A percentile compares a stretch with the other conserved stretches of the same genome.
Conservation (phyloP, 257 asterid genomes). For the Capsicum baccatum region DNA sequence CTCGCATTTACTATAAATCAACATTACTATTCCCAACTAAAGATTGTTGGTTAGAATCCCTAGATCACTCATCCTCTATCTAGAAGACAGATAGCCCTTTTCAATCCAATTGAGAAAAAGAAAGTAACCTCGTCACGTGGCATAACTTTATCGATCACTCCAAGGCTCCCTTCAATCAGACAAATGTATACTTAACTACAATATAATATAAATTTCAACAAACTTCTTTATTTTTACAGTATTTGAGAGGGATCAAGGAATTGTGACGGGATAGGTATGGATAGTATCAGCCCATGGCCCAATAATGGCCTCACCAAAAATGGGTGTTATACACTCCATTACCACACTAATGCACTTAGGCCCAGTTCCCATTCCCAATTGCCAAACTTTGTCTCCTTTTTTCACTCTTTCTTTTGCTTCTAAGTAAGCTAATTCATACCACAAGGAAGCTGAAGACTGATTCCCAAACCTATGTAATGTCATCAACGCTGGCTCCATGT, state of each 20-base stretch:
- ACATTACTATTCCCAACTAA: background rate
- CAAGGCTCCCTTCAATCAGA: background rate
- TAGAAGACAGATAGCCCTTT: background rate
- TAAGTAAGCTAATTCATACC: slow-evolving; percentile 74
- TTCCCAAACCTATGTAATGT: slow-evolving; percentile 71
- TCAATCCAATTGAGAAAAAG: background rate
- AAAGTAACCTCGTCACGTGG: background rate
- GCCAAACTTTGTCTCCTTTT: slow-evolving; percentile 74
- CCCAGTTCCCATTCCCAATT: slow-evolving; percentile 84
- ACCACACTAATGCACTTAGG: slow-evolving; percentile 68
- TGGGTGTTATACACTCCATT: slow-evolving; percentile 66
- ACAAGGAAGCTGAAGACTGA: slow-evolving; percentile 64
- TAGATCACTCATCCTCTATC: background rate
- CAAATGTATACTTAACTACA: background rate
- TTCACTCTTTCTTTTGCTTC: slow-evolving; percentile 71
- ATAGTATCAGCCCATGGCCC: slow-evolving; percentile 77
- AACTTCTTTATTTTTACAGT: background rate
- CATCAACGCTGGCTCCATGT: slow-evolving; percentile 54
- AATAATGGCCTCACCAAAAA: slow-evolving; percentile 45
- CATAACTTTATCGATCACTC: too few relatives aligned
- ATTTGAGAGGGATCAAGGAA: background rate
- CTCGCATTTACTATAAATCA: background rate
- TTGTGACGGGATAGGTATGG: slow-evolving; percentile 46
- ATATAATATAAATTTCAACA: background rate
- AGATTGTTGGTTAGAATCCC: background rate